Percentiles rank a stretch among this genome's conserved stretches.
These are phyloP conservation scores for Blastocystis sp. DNA, from an alignment of 352 stramenopile species.

Conservation along the genomic window DNA sequence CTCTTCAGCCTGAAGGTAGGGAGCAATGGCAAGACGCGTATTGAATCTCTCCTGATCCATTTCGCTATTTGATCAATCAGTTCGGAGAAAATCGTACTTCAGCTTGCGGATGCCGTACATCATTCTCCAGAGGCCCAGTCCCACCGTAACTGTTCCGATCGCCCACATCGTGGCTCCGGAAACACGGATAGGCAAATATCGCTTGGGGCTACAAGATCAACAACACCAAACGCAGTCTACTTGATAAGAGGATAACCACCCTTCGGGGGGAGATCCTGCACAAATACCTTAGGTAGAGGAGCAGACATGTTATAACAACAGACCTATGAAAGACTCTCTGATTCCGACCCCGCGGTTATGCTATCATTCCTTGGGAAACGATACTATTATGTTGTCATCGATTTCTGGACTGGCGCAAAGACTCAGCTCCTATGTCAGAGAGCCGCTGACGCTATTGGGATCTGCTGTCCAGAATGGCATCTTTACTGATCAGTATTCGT, in stretches of 20 bases:
- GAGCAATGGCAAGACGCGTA: constrained; percentile 78
- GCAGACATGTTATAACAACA: constrained; percentile 35
- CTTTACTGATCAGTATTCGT: background rate
- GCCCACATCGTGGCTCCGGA: constrained; percentile 37
- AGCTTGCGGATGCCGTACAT: constrained; percentile 54
- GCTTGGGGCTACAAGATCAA: constrained; percentile 32
- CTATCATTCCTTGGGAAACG: too few relatives aligned
- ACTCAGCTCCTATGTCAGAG: background rate
- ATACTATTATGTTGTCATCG: background rate
- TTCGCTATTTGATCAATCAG: constrained; percentile 57
- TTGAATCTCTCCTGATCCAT: constrained; percentile 75
- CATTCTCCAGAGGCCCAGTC: constrained; percentile 41
- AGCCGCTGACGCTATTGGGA: background rate
- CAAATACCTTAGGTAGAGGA: constrained; percentile 51
- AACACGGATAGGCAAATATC: constrained; percentile 46
- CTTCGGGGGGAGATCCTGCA: constrained; percentile 53
- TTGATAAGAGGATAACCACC: constrained; percentile 34
- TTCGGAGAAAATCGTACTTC: background rate
- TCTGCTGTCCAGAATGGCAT: background rate
- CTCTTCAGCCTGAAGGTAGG: constrained; percentile 85
- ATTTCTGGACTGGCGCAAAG: background rate
- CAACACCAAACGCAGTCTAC: background rate
- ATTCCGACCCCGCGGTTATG: too few relatives aligned
- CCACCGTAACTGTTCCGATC: constrained; percentile 2
- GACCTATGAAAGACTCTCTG: background rate